Evolutionary conservation across 352 stramenopile genomes (phyloP).

Genomic region (Globisporangium nodosum): DNA sequence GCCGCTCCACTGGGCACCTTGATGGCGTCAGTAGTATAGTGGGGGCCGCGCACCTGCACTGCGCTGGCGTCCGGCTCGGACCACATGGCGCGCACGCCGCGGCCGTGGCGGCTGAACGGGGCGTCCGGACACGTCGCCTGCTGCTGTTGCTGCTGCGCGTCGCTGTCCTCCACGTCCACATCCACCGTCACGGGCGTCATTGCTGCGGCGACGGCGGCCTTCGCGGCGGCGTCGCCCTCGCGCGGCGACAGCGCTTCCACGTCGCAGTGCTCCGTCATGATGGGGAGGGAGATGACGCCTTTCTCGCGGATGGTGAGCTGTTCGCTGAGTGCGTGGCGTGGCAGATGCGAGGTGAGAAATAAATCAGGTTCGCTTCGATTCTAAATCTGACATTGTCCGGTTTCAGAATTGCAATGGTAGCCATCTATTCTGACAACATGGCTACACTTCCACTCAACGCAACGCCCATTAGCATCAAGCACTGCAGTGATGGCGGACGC

Average conservation of each 20-base stretch:
- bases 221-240: slow-evolving; percentile 11
- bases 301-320: neutral
- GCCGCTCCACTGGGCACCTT: slow-evolving; percentile 41
- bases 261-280: slow-evolving; percentile 20
- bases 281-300: neutral
- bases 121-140: slow-evolving; percentile 20
- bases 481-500: neutral
- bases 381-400: no score
- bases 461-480: no score
- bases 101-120: slow-evolving; percentile 27
- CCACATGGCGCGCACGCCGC: slow-evolving; percentile 52
- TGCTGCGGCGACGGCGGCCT: neutral
- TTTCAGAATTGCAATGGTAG: no score
- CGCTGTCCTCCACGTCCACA: slow-evolving; percentile 13
- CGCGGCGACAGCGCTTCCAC: slow-evolving; percentile 9
- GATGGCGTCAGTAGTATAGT: slow-evolving; percentile 48
- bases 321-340: neutral
- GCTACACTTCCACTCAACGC: neutral
- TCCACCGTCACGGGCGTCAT: neutral
- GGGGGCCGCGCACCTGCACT: slow-evolving; percentile 47
- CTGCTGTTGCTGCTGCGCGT: neutral
- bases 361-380: no score
- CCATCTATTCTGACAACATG: neutral
- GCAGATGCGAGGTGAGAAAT: neutral
- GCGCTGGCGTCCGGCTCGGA: slow-evolving; percentile 38